Evolutionary conservation across 2,329 filamentous ascomycete genomes (phyloP).

Genomic region (Periglandula ipomoeae): DNA sequence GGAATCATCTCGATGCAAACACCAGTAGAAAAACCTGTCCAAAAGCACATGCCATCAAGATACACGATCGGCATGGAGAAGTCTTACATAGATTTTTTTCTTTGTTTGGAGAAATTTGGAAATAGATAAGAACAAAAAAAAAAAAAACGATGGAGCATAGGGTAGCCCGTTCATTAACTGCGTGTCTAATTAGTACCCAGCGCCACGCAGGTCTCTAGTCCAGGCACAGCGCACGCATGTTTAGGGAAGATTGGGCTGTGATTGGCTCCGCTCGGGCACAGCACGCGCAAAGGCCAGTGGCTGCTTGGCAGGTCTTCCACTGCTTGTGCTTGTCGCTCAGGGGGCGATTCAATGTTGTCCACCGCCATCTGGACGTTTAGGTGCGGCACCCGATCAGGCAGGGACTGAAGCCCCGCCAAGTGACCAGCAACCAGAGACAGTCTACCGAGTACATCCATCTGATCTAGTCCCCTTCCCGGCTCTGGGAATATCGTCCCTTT

Average conservation of each 20-base stretch:
- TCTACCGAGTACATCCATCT: not conserved
- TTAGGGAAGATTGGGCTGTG: conserved; percentile 4
- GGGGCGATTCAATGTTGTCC: not conserved
- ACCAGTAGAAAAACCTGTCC: no score
- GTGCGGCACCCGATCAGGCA: not conserved
- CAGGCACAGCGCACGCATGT: not conserved
- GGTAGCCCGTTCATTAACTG: no score
- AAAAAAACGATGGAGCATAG: not conserved
- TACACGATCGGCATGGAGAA: not conserved
- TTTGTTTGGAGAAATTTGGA: no score
- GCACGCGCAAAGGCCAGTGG: not conserved
- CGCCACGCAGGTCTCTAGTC: not conserved
- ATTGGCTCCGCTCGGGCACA: conserved; percentile 2
- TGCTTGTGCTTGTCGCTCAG: not conserved
- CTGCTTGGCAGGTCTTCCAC: no score
- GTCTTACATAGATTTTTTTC: no score
- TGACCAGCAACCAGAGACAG: not conserved
- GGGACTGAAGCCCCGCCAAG: not conserved
- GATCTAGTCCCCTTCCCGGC: not conserved
- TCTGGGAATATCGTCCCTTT: not conserved
- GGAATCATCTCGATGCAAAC: no score
- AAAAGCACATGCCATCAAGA: no score
- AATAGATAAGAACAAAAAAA: no score
- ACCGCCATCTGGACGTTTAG: not conserved
- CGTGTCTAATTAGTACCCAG: no score